Conservation (phyloP, 1,284 basidiomycete species). For the Mycosarcoma maydis region DNA sequence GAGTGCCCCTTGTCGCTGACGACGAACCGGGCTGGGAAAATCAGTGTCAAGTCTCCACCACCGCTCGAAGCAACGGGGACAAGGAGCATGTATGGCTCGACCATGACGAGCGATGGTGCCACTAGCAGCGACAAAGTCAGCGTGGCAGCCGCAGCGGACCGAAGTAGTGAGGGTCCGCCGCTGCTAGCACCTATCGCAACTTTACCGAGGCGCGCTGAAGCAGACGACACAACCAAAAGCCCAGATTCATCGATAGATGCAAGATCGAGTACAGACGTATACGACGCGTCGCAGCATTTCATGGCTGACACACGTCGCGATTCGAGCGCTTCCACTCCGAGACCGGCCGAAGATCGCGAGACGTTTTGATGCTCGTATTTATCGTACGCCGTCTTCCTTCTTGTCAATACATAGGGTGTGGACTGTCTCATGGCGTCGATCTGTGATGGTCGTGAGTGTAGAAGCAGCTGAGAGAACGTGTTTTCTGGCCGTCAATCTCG, state of each 20-base stretch:
- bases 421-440: too few species aligned
- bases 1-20: conserved; percentile 14
- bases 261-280: not conserved
- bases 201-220: not conserved
- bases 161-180: conserved; percentile 5
- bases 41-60: conserved; percentile 5
- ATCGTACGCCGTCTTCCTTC: too few species aligned
- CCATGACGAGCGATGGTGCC: not conserved
- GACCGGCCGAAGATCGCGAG: conserved; percentile 35
- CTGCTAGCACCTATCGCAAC: conserved; percentile 27
- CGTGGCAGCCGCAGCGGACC: not conserved
- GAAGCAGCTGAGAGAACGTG: too few species aligned
- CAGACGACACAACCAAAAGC: too few species aligned
- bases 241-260: not conserved
- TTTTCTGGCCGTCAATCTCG: too few species aligned
- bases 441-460: too few species aligned
- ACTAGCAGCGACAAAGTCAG: not conserved
- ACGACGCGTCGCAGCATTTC: too few species aligned
- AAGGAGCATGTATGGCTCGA: not conserved
- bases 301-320: conserved; percentile 11
- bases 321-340: conserved; percentile 27
- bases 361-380: conserved; percentile 9
- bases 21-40: not conserved
- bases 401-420: too few species aligned
- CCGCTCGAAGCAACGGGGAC: not conserved